Percentiles rank a stretch among this genome's conserved stretches.
Conservation (phyloP, 768 basidiomycete genomes). For the Pleurotus salmoneostramineus region DNA sequence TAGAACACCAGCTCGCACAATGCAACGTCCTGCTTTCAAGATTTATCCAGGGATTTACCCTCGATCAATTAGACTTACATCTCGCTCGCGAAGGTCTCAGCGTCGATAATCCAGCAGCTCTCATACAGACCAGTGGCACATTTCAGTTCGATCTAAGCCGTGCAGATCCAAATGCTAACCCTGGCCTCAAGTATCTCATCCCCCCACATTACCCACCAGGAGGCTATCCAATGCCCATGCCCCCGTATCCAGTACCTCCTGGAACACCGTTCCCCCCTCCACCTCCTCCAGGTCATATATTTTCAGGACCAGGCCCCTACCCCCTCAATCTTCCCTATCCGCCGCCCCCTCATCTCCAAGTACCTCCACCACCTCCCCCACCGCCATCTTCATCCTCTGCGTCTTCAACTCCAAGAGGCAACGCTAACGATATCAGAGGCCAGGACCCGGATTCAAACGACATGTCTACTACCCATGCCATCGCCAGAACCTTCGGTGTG, state of each 20-base stretch:
- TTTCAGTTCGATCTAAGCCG: slow-evolving; percentile 18
- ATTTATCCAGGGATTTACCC: slow-evolving; percentile 61
- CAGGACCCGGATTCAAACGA: slow-evolving; percentile 79
- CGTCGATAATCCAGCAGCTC: slow-evolving; percentile 14
- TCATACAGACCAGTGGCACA: slow-evolving; percentile 6
- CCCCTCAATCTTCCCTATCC: slow-evolving; percentile 35
- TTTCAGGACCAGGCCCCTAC: slow-evolving; percentile 28
- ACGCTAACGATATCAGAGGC: slow-evolving; percentile 50
- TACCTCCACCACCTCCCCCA: slow-evolving; percentile 12
- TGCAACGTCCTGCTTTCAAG: slow-evolving; percentile 78
- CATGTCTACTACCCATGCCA: slow-evolving; percentile 68
- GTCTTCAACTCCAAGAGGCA: slow-evolving; percentile 12
- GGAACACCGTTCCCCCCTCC: slow-evolving; percentile 16
- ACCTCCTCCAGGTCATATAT: slow-evolving; percentile 13
- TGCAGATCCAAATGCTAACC: slow-evolving; percentile 8
- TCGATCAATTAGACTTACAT: slow-evolving; percentile 63
- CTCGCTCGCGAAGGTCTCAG: slow-evolving; percentile 68
- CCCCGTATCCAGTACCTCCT: slow-evolving; percentile 28
- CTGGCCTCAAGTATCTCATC: not conserved
- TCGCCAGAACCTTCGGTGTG: slow-evolving; percentile 80
- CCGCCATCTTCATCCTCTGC: slow-evolving; percentile 14
- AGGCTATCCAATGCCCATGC: slow-evolving; percentile 12
- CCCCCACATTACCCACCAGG: slow-evolving; percentile 25
- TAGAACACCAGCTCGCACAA: slow-evolving; percentile 77
- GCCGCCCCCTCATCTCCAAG: slow-evolving; percentile 14